Base-by-base conservation (phyloP, 2,329 filamentous ascomycete species). In the Ambrosiella xylebori region DNA sequence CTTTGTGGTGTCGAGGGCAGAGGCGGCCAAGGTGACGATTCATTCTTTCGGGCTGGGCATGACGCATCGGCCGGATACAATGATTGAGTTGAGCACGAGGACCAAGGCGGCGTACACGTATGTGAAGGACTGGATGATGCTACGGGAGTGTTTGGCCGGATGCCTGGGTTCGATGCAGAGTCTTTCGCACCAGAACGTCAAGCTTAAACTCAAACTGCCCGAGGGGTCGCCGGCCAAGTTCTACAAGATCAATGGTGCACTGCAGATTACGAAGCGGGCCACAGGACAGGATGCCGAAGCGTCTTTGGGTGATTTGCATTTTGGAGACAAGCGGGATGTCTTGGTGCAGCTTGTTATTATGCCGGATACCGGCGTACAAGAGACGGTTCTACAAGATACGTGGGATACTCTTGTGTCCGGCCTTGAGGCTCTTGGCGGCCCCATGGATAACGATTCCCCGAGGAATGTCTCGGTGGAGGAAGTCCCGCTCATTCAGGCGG, bases 111-210 rank as follows among this genome's bases (percentile, higher is more conserved):
- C 89, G 1, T 98, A 97, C 67, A 94, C 89, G 1, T 98, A 97
- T 66, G 90, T 98, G 64, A 98, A 97, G 71, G 93, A 98, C 69
- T 98, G 93, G 93, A 97, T 97, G 91, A 98, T 97, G 91, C 78
- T 98, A 40, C 85, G 93, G 36, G 93, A 98, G 69, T 97, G 93
- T 68, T 78, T 96, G 50, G 93, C 90, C 27, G 93, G 93, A 49
- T 97, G 91, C 66, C 74, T 98, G 36, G 93, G 93, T 52, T 84
- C 88, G 12, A 79, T 97, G 67, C 93, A 98, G 70, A 89, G 88
- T 1, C 84, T 88, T 36, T 97, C 93, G n/a, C 93, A 98, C 68
- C 93, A 97, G 68, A 97, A 97, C 66, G 93, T 94, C 59, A 96
- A 95, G 74, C 78, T 98, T 57, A 95, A 94, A 74, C 80, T 98